Base-by-base conservation (phyloP, 345 rosid species). In the Eucalyptus sideroxylon region DNA sequence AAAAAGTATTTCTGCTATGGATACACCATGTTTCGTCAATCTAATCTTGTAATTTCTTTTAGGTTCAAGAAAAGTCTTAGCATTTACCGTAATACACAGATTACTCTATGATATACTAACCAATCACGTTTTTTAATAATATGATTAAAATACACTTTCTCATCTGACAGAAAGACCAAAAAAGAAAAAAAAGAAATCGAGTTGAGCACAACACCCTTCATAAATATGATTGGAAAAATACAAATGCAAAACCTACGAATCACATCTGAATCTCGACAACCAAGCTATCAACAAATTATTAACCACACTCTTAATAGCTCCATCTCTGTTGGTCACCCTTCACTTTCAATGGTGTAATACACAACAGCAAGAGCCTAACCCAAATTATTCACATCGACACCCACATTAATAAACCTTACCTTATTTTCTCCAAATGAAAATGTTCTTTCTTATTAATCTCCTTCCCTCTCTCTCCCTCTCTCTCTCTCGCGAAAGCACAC, bases 381-480 rank as follows among this genome's bases (percentile, higher is more conserved):
- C 85, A 21, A 77, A 77, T 77, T 77, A 77, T 37, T 40, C 85
- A 21, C 9, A 77, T 21, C 24, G 47, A 77, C 85, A 21, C 47
- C 77, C 40, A 11, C 30, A 21, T 77, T 40, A 77, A 37, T 11
- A 77, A 40, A 40, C 27, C 83, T 23, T 10, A 37, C 83, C 47
- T 77, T 77, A 40, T 21, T 37, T 77, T 37, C 30, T 19, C 47
- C 83, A 40, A 21, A 11, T 37, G 23, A 40, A 21, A 21, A 77
- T 72, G 6, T 89, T 90, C 94, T 94, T 12, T 93, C 93, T 96
- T 94, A 93, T 42, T 12, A 50, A 24, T 67, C 53, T 60, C 80
- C 45, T 80, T 37, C 69, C 13, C 60, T 67, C 53, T 62, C 81
- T 55, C 49, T 56, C 62, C 5, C 62, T 31, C 53, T 30, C 82